phyloP scores from a whole-genome alignment of 129 eudicot species.

The Arctium minus region DNA sequence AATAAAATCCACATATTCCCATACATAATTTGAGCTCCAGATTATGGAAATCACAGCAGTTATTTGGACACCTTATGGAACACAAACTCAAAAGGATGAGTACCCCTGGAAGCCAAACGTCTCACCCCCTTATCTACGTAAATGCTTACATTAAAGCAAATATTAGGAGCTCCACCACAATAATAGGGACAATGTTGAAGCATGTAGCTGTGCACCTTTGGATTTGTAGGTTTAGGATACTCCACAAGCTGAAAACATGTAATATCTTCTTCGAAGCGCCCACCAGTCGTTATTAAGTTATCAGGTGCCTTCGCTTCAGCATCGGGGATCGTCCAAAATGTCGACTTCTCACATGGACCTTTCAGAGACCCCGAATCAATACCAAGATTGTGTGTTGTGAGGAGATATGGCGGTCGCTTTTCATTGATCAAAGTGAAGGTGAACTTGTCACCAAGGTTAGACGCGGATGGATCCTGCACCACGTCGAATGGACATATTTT shows the following conservation, averaged over 20 bases:
- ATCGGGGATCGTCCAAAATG: not conserved
- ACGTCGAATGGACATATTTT: not conserved
- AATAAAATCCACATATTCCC: not conserved
- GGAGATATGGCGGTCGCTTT: not conserved
- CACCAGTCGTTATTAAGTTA: not conserved
- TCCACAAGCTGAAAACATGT: not conserved
- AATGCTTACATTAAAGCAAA: not conserved
- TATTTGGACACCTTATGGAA: not conserved
- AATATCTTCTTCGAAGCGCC: not conserved
- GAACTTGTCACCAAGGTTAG: not conserved
- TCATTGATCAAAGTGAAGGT: not conserved
- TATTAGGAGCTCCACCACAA: not conserved
- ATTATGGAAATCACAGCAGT: not conserved
- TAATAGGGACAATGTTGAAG: not conserved
- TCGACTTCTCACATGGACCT: not conserved
- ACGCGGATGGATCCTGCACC: not conserved
- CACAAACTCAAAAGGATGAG: not conserved
- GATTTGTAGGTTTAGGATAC: not conserved
- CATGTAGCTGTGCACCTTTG: not conserved
- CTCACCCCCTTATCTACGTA: not conserved
- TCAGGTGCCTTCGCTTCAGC: not conserved
- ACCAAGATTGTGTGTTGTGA: not conserved
- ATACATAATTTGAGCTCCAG: not conserved
- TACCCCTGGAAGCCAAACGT: not conserved
- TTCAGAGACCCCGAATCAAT: not conserved